Evolutionary conservation across 345 rosid genomes (phyloP).

Genomic region (Combretum micranthum): DNA sequence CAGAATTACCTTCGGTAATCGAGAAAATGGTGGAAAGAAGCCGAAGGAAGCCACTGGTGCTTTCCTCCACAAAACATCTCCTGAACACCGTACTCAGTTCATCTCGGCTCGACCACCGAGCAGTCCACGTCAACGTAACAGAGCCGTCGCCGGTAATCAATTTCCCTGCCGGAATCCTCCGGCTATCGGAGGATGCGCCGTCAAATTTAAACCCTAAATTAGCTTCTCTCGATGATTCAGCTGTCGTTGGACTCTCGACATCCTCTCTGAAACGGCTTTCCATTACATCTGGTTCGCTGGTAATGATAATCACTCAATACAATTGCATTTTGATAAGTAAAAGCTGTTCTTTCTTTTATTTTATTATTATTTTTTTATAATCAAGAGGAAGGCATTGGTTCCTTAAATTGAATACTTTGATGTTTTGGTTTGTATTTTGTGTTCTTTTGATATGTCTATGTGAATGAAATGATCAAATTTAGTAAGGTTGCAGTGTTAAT

Average conservation of each 20-base stretch:
- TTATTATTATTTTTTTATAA: no score
- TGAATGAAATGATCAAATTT: no score
- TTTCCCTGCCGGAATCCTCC: constrained; percentile 67
- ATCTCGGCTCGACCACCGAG: constrained; percentile 14
- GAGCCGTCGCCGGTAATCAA: constrained; percentile 14
- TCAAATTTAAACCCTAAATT: constrained; percentile 23
- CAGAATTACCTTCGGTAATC: neutral
- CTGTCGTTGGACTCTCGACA: constrained; percentile 61
- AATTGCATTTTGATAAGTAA: constrained; percentile 3
- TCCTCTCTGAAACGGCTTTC: constrained; percentile 59
- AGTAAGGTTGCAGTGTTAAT: no score
- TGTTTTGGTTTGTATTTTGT: no score
- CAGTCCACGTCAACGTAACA: constrained; percentile 2
- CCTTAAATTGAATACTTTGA: no score
- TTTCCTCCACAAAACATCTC: constrained; percentile 65
- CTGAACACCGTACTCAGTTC: constrained; percentile 51
- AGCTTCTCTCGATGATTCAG: constrained; percentile 51
- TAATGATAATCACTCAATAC: constrained; percentile 13
- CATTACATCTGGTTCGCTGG: constrained; percentile 72
- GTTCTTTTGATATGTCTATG: no score
- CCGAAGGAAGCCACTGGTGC: constrained; percentile 70
- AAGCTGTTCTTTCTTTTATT: no score
- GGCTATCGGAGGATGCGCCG: constrained; percentile 27
- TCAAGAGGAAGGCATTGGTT: no score
- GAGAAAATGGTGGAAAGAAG: constrained; percentile 51